Evolutionary conservation across 495 filamentous ascomycete species (phyloP), one percentile per base, ranked within the genome.

Genomic region (Aspergillus kassunensis): DNA sequence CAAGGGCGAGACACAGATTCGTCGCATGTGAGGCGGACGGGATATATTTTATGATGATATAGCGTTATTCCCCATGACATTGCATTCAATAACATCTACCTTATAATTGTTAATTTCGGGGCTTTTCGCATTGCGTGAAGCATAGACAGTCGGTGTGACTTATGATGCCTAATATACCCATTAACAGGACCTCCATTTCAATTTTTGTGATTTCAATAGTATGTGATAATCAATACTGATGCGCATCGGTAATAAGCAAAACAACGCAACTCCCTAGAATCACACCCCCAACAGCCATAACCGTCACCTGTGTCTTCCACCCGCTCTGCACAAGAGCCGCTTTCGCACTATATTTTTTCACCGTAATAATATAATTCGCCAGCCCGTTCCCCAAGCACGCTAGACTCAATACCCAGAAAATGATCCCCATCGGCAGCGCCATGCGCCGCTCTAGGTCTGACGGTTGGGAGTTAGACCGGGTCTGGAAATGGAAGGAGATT

Each of bases 261-360:
- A 86, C 56, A n/a, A 85, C 68, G 60, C 90, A 96, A 37, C 89
- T 84, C 13, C 82, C 89, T 25, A 96, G 72, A 55, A 97, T 97
- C 7, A 80, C 83, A 18, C 79, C 69, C n/a, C 90, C 84, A 15
- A 96, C 82, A 10, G 88, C 70, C 0, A 80, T 83, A 67, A 96
- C 85, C 19, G 91, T 72, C 19, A 81, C 62, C 66, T 96, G 91
- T 30, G 93, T 97, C 71, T 90, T 95, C 85, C 88, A 92, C 27
- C 93, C 93, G 42, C 83, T 88, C 70, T 98, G 93, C 30, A 97
- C 93, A 49, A 98, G 75, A 0, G 93, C 93, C 21, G 77, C 74
- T 56, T 85, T 81, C 30, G 80, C 75, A 51, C 82, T 84, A 65
- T 95, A 98, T 62, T 88, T 86, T 51, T 79, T 86, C n/a, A 97